Evolutionary conservation across 2,329 filamentous ascomycete species (phyloP).

Genomic region (Hortaea werneckii): DNA sequence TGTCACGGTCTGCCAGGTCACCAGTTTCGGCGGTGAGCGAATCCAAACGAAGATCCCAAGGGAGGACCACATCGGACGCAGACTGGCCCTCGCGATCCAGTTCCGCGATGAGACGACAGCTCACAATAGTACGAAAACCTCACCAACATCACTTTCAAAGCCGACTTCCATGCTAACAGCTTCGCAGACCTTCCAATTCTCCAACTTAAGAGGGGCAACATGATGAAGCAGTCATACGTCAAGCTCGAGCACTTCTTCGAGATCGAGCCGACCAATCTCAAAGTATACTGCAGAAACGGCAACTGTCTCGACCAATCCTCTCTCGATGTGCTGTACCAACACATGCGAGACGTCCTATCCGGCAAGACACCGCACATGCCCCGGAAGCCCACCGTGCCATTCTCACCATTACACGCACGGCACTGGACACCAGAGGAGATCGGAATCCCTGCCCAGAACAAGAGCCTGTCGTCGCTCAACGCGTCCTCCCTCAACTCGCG

Average conservation of each 20-base stretch:
- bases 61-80: neutral
- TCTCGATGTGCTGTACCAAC: neutral
- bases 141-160: too few relatives aligned
- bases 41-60: neutral
- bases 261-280: constrained; percentile 1
- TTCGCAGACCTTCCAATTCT: neutral
- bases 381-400: neutral
- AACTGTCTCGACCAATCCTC: neutral
- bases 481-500: neutral
- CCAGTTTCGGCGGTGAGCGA: neutral
- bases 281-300: neutral
- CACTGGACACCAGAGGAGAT: neutral
- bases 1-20: neutral
- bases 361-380: neutral
- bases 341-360: neutral
- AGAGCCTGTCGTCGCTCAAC: neutral
- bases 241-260: constrained; percentile 9
- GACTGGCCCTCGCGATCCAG: neutral
- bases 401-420: neutral
- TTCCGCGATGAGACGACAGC: neutral
- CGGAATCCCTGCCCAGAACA: neutral
- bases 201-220: neutral
- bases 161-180: too few relatives aligned
- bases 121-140: neutral
- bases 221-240: constrained; percentile 4